Conservation (phyloP, 768 basidiomycete species). For the Phlebiopsis flavidoalba region DNA sequence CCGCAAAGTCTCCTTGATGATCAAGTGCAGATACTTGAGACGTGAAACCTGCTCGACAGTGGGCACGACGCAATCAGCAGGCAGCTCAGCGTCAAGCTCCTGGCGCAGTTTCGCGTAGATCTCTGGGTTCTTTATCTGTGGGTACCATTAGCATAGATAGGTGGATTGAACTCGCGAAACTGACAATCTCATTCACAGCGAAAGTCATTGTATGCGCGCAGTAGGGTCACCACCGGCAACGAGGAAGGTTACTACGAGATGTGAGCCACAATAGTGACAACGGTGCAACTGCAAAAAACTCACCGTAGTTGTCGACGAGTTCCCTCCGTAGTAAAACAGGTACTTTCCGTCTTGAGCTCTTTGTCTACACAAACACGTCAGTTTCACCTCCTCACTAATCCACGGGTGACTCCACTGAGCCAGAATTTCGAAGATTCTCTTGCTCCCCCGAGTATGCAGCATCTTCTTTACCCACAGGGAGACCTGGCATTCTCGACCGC, state of each 20-base stretch:
- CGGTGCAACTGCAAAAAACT: background rate
- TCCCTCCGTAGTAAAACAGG: background rate
- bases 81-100: background rate
- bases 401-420: background rate
- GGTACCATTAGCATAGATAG: background rate
- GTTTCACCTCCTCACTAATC: too few species aligned
- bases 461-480: background rate
- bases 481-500: background rate
- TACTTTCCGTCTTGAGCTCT: background rate
- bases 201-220: slow-evolving; percentile 2
- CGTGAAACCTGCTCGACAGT: background rate
- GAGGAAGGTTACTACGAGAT: background rate
- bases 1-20: slow-evolving; percentile 2
- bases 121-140: background rate
- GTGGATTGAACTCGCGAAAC: background rate
- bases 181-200: background rate
- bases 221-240: slow-evolving; percentile 2
- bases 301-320: slow-evolving; percentile 5
- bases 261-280: background rate
- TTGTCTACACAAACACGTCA: background rate
- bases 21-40: background rate
- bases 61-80: background rate
- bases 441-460: background rate
- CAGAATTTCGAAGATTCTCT: slow-evolving; percentile 1
- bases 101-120: background rate